These are phyloP conservation scores for Pythium coloratum DNA, from an alignment of 352 stramenopile species.

Conservation along the genomic window DNA sequence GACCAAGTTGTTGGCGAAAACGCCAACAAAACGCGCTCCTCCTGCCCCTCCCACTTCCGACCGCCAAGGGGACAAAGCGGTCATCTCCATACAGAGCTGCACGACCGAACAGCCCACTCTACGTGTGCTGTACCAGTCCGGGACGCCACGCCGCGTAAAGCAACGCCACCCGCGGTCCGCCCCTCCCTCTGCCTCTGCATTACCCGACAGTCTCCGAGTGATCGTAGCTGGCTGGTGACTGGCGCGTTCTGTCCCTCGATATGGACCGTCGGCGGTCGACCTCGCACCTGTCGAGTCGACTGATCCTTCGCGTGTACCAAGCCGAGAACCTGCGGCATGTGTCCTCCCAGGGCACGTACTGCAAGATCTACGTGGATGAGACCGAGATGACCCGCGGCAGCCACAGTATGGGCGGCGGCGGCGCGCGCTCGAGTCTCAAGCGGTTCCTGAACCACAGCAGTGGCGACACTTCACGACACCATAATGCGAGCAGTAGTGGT, in stretches of 20 bases:
- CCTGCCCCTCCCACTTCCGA: conserved; percentile 3
- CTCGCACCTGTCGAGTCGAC: conserved; percentile 26
- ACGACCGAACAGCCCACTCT: not conserved
- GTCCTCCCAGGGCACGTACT: conserved; percentile 72
- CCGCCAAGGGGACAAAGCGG: not conserved
- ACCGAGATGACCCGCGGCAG: conserved; percentile 44
- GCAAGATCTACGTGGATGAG: conserved; percentile 64
- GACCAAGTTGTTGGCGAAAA: conserved; percentile 1
- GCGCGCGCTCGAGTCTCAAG: conserved; percentile 36
- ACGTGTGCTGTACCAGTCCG: not conserved
- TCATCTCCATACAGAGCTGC: not conserved
- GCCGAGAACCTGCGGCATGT: conserved; percentile 62
- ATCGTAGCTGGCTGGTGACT: not conserved
- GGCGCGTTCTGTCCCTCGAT: not conserved
- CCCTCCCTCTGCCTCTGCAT: not conserved
- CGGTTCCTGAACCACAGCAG: conserved; percentile 35
- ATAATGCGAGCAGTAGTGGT: not conserved
- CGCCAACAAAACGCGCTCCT: conserved; percentile 5
- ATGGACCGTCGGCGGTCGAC: conserved; percentile 23
- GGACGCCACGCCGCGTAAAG: conserved; percentile 1
- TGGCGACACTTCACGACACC: conserved; percentile 13
- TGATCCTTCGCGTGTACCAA: conserved; percentile 67
- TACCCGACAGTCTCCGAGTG: not conserved
- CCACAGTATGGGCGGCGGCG: not conserved
- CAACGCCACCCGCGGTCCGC: not conserved